Base-by-base conservation (phyloP, 148 eudicot genomes). In the Arbutus unedo region DNA sequence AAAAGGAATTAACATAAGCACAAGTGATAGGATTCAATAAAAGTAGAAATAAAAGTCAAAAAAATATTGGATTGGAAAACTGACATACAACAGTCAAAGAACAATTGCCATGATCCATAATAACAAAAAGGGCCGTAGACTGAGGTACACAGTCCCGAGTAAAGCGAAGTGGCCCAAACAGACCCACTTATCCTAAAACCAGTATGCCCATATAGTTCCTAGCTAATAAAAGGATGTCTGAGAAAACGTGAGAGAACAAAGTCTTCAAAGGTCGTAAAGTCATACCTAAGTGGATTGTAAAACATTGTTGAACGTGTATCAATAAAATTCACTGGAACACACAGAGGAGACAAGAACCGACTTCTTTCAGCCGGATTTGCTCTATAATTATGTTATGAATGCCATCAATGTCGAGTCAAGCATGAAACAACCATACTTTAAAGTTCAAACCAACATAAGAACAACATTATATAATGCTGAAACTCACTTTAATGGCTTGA, bases 401-500 rank as follows among this genome's bases (percentile, higher is more conserved):
- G 62, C 48, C 21, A 50, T 78, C 60, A 78, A 80, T 82, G 56
- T 79, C 55, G 71, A 54, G 50, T 55, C 47, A 72, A 53, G 4
- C 18, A 82, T 15, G 74, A 77, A 82, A 23, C 77, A 4, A 41
- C 44, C 55, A 60, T 41, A 81, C 68, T 19, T 77, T 54, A 51
- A 38, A 74, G 74, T 9, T 73, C 44, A 25, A 23, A 47, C 0
- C 50, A 71, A 50, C 18, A 55, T 18, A 53, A 60, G 45, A 19
- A 56, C 62, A 16, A 70, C n/a, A 55, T 44, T 43, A 18, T 43
- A 43, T 25, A 21, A 48, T 71, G 48, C 23, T 45, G 57, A 66
- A 23, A 90, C 99, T 91, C 85, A 96, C 99, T 93, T 94, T 84
- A 98, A 92, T 82, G 95, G 92, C 86, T 91, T 94, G 74, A 96